Evolutionary conservation across 495 filamentous ascomycete species (phyloP), one percentile per base, ranked within the genome.

Genomic region (Jackrogersella minutella): DNA sequence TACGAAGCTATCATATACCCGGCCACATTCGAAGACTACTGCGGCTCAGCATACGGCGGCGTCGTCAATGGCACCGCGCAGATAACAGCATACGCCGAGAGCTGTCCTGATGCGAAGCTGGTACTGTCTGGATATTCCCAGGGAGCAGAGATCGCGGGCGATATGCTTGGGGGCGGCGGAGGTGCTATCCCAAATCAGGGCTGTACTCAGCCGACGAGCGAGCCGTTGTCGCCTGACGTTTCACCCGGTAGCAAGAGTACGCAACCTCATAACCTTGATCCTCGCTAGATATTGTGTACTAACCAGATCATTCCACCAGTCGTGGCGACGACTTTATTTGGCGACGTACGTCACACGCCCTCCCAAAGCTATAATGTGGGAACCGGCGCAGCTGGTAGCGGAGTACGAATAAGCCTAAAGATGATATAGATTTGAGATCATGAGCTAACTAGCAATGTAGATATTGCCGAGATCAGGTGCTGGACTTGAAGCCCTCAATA

Each of bases 1-100:
- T 47, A 30, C n/a, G 44, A 47, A 30, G 44, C 28, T n/a, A 47
- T 47, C 11, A 47, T 47, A 30, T 47, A 47, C 7, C 44, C 44
- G 8, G 22, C 44, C 11, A 1, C 44, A 7, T 28, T 47, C n/a
- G 44, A 30, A 0, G n/a, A 47, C 5, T 47, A 47, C 24, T 47
- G 44, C 17, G 26, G 13, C 5, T 47, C 44, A 3, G 44, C 24
- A 9, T 47, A n/a, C 26, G 44, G 26, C 1, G 44, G 44, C 11
- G 44, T 30, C 3, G 14, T 30, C 24, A 47, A 47, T 17, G 44
- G 44, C 22, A 47, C 44, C 13, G 44, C 44, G 1, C 44, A 47
- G 44, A 47, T 47, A 22, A 47, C 24, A 5, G 44, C 44, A 7
- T 47, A 47, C 24, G 44, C 44, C n/a, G 44, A 47, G 2, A 30